Evolutionary conservation across 2,329 filamentous ascomycete species (phyloP), one percentile per base, ranked within the genome.

Genomic region (Penicillium sp.): DNA sequence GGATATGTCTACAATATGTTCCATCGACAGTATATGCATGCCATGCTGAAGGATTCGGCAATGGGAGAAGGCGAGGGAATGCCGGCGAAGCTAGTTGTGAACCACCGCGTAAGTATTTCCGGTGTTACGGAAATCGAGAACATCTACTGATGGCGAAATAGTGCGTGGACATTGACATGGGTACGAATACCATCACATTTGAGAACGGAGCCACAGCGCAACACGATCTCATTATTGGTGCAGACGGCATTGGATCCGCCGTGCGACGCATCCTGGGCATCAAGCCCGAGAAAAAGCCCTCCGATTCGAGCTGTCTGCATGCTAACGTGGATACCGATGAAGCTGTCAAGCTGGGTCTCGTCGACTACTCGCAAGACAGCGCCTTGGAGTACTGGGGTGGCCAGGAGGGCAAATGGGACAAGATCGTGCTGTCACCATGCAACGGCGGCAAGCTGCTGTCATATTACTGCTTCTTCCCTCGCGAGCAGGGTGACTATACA

Each of bases 341-440:
- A n/a, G 83, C 82, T 1, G 77, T 83, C 28, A 74, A 75, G 52
- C 73, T 82, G 1, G 85, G 85, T 2, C 77, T 88, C 0, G 77
- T 83, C 29, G 83, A 88, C 65, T 87, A 86, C 69, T 83, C 83
- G 0, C 63, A 77, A 31, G 68, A 88, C 70, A 74, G 68, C 24
- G 85, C 85, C 0, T 74, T 89, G 0, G 83, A 89, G 67, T 88
- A 87, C 74, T 88, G 85, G 85, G 86, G 86, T 24, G 86, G 86
- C 47, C 68, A 70, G 42, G 66, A 69, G 45, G 81, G 85, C 50
- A 83, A 82, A 62, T 83, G 76, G 76, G 82, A 87, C 69, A 89
- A 88, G 76, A 88, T 89, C 52, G 85, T 88, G 5, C 74, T 88
- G 2, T 87, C 84, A 0, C 84, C 85, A 5, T 88, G 86, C 72